A percentile compares a stretch with the other conserved stretches of the same genome.
phyloP scores from a whole-genome alignment of 2,329 filamentous ascomycete species.

The Fusarium denticulatum region DNA sequence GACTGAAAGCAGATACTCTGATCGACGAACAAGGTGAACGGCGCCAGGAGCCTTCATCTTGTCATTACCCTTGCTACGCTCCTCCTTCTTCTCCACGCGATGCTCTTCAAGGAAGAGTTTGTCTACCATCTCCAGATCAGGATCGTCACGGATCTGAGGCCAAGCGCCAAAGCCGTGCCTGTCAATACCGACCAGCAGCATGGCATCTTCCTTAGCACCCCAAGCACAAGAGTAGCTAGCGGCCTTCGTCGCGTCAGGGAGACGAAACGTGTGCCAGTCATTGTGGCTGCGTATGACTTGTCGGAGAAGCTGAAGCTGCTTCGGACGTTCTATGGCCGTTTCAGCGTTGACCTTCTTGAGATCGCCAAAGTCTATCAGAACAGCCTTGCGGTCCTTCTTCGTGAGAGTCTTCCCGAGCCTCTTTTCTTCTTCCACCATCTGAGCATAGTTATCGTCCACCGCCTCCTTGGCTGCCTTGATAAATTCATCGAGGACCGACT shows the following conservation, averaged over 20 bases:
- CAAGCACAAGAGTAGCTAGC: conserved; percentile 92
- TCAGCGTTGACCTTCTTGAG: conserved; percentile 96
- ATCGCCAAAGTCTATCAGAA: conserved; percentile 92
- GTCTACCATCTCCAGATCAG: conserved; percentile 83
- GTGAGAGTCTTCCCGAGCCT: conserved; percentile 83
- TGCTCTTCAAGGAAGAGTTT: conserved; percentile 98
- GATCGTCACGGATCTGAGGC: conserved; percentile 92
- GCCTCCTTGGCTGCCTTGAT: conserved; percentile 67
- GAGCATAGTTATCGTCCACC: conserved; percentile 73
- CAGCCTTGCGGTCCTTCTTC: conserved; percentile 97
- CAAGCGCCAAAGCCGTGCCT: conserved; percentile 96
- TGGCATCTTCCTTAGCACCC: conserved; percentile 94
- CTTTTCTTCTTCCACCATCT: conserved; percentile 83
- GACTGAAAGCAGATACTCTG: conserved; percentile 95
- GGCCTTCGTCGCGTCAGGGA: conserved; percentile 90
- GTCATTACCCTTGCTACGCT: conserved; percentile 80
- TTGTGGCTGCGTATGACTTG: conserved; percentile 72
- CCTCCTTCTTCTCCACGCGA: conserved; percentile 96
- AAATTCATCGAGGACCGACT: conserved; percentile 79
- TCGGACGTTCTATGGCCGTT: conserved; percentile 90
- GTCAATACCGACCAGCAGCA: conserved; percentile 94
- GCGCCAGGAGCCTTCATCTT: conserved; percentile 94
- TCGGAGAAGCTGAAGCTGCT: conserved; percentile 86
- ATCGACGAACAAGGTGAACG: conserved; percentile 92
- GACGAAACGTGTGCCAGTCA: conserved; percentile 83